Evolutionary conservation across 1,139 yeast species (phyloP), one percentile per base, ranked within the genome.

Genomic region (Komagataea norvegica): DNA sequence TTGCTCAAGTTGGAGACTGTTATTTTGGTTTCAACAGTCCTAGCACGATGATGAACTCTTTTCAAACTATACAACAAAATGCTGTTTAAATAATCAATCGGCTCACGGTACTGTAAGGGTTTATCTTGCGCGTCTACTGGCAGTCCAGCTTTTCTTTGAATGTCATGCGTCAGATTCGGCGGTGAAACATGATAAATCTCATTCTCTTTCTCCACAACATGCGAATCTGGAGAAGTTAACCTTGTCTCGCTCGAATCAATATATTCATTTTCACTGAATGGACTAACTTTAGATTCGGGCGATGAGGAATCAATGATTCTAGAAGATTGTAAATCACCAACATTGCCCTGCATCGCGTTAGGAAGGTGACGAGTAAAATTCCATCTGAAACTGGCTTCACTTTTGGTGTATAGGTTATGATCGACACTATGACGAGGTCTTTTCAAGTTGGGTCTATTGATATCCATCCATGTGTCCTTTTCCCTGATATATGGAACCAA

Each of bases 41-140:
- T 65, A 3, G 82, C 81, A 36, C 86, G 62, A 22, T 55, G 59
- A 33, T 65, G 60, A 29, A 77, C 77, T 45, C 71, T 62, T 41
- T 57, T 60, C 27, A 72, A 60, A 38, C 71, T 64, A 47, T 57
- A 59, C 15, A 61, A 48, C 7, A 70, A 49, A 2, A 68, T 59
- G 37, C 64, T 62, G 30, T 62, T 60, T 30, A 61, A 51, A 39
- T 59, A 63, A 42, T 64, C 62, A 27, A 64, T 47, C 6, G 50
- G 13, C 10, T 13, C n/a, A 3, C n/a, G n/a, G n/a, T 11, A 17
- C 13, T 31, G 27, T 13, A 23, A n/a, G 8, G 20, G 34, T 18
- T 17, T 7, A n/a, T n/a, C n/a, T n/a, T n/a, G n/a, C n/a, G n/a
- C n/a, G n/a, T n/a, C n/a, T n/a, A n/a, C n/a, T n/a, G n/a, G n/a